Conservation (phyloP, 2,329 filamentous ascomycete genomes). For the Phialophora tarda region DNA sequence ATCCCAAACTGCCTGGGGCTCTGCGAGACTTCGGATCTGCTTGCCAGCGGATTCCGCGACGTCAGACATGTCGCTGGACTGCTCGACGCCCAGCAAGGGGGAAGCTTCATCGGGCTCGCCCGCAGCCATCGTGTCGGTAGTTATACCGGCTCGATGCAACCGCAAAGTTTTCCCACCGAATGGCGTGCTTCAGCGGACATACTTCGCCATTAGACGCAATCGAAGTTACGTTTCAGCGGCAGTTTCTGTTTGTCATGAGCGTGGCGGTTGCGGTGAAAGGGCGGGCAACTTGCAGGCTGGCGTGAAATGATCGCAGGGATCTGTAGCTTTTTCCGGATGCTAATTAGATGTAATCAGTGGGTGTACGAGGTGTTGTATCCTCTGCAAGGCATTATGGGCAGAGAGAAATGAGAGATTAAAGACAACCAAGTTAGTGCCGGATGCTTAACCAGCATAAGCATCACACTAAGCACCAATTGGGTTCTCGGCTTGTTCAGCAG, state of each 20-base stretch:
- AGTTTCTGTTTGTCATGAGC: background rate
- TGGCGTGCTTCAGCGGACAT: constrained; percentile 16
- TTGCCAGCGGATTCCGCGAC: constrained; percentile 1
- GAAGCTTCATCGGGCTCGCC: background rate
- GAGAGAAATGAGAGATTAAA: background rate
- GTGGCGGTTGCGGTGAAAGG: background rate
- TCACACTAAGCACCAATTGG: background rate
- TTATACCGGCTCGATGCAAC: background rate
- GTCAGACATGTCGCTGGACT: constrained; percentile 12
- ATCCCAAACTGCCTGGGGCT: background rate
- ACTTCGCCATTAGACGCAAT: constrained; percentile 8
- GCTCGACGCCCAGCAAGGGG: background rate
- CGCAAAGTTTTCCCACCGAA: constrained; percentile 6
- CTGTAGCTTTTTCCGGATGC: background rate
- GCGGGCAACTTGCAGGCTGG: background rate
- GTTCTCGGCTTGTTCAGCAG: background rate
- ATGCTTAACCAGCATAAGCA: constrained; percentile 17
- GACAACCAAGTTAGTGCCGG: background rate
- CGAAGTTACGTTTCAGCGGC: background rate
- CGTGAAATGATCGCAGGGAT: background rate
- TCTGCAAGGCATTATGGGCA: too few species aligned
- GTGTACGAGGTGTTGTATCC: background rate
- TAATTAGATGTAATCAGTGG: background rate
- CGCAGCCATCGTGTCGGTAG: background rate
- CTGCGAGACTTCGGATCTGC: constrained; percentile 1